Evolutionary conservation across 208 protist genomes (phyloP).

Genomic region (Naegleria fowleri): DNA sequence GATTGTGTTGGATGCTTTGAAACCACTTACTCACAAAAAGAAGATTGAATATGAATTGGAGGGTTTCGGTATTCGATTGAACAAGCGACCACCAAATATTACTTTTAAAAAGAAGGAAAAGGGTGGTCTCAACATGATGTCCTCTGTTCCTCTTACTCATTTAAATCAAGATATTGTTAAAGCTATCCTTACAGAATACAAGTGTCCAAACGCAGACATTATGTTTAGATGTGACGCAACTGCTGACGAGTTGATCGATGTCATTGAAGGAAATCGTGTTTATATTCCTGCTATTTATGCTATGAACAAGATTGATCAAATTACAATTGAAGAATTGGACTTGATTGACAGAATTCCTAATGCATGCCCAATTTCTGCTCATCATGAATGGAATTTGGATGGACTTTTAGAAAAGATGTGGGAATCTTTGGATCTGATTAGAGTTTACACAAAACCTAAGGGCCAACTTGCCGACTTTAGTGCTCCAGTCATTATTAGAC

Average conservation of each 20-base stretch:
- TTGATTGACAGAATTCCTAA: constrained; percentile 88
- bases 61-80: constrained; percentile 97
- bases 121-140: constrained; percentile 74
- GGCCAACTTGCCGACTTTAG: constrained; percentile 95
- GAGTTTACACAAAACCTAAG: constrained; percentile 96
- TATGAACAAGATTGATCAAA: constrained; percentile 98
- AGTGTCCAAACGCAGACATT: constrained; percentile 90
- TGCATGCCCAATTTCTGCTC: constrained; percentile 90
- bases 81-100: constrained; percentile 91
- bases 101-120: constrained; percentile 86
- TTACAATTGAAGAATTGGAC: constrained; percentile 93
- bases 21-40: constrained; percentile 90
- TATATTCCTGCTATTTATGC: constrained; percentile 94
- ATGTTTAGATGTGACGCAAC: constrained; percentile 79
- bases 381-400: constrained; percentile 95
- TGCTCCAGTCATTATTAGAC: constrained; percentile 89
- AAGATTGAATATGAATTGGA: constrained; percentile 94
- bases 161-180: constrained; percentile 83
- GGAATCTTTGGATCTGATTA: constrained; percentile 93
- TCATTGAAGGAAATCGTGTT: constrained; percentile 89
- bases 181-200: constrained; percentile 84
- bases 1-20: constrained; percentile 93
- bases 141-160: constrained; percentile 72
- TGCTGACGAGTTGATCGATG: constrained; percentile 95
- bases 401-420: constrained; percentile 96